phyloP scores from a whole-genome alignment of 2,329 filamentous ascomycete species.

The Metarhizium robertsii region DNA sequence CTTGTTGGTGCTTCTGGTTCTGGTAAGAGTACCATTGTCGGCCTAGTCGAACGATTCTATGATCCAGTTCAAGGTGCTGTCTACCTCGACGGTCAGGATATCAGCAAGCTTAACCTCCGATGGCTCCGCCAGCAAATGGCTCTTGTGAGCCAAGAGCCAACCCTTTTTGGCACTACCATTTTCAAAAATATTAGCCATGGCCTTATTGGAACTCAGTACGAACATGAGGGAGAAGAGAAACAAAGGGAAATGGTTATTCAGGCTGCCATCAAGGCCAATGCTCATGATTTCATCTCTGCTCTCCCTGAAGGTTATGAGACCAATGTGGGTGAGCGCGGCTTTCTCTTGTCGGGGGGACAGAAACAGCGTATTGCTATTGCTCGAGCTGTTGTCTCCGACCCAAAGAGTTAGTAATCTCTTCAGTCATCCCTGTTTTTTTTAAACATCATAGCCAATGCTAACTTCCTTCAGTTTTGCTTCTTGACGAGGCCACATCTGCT shows the following conservation, averaged over 20 bases:
- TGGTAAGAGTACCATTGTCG: constrained; percentile 91
- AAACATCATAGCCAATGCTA: background rate
- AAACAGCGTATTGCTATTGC: constrained; percentile 96
- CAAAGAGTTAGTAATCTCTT: constrained; percentile 48
- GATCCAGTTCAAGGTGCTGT: constrained; percentile 74
- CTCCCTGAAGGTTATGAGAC: constrained; percentile 89
- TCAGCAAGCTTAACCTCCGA: constrained; percentile 70
- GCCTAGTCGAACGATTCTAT: constrained; percentile 90
- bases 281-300: constrained; percentile 77
- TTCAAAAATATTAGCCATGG: constrained; percentile 86
- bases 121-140: constrained; percentile 92
- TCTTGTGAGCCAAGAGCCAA: constrained; percentile 86
- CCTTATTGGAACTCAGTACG: constrained; percentile 72
- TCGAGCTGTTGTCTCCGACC: constrained; percentile 79
- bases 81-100: constrained; percentile 72
- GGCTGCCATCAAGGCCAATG: constrained; percentile 85
- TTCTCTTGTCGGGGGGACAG: constrained; percentile 86
- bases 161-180: constrained; percentile 83
- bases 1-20: constrained; percentile 90
- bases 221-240: constrained; percentile 55
- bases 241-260: constrained; percentile 63
- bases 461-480: constrained; percentile 53
- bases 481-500: constrained; percentile 91
- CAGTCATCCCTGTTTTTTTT: background rate
- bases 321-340: constrained; percentile 89